A percentile compares a stretch with the other conserved stretches of the same genome.
Conservation (phyloP, 768 basidiomycete genomes). For the Hericium coralloides region DNA sequence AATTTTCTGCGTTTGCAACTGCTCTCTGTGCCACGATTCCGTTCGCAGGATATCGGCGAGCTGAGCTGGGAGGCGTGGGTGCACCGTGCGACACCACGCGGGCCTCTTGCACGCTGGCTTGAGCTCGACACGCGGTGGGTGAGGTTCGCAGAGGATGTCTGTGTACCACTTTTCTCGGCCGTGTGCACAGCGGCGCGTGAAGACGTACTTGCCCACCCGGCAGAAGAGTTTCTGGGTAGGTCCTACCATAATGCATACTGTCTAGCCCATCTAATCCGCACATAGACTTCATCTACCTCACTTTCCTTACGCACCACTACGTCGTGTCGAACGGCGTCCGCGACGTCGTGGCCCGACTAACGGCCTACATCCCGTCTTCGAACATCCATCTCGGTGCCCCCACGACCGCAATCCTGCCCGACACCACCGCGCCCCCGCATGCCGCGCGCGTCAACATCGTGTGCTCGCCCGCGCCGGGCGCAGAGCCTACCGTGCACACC, state of each 20-base stretch:
- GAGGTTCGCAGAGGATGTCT: constrained; percentile 41
- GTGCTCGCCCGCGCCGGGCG: constrained; percentile 23
- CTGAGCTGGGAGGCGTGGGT: constrained; percentile 46
- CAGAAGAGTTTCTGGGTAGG: constrained; percentile 58
- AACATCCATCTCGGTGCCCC: constrained; percentile 48
- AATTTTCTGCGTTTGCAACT: constrained; percentile 10
- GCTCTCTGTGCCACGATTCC: constrained; percentile 23
- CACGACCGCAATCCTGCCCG: constrained; percentile 36
- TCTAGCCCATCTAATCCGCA: background rate
- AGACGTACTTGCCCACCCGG: constrained; percentile 48
- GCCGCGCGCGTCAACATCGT: constrained; percentile 29
- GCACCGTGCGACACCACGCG: constrained; percentile 30
- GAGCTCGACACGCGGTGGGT: constrained; percentile 45
- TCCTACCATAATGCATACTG: background rate
- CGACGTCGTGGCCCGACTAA: constrained; percentile 47
- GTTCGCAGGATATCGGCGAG: constrained; percentile 9
- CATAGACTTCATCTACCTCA: constrained; percentile 63
- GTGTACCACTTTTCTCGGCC: constrained; percentile 63
- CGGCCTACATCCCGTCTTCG: constrained; percentile 25
- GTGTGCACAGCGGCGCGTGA: constrained; percentile 58
- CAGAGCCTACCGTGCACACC: constrained; percentile 18
- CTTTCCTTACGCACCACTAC: constrained; percentile 61
- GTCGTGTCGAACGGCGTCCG: constrained; percentile 50
- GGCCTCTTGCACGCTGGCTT: constrained; percentile 29
- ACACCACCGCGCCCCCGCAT: constrained; percentile 20